Evolutionary conservation across 2,329 filamentous ascomycete species (phyloP).

Genomic region (Claviceps africana): DNA sequence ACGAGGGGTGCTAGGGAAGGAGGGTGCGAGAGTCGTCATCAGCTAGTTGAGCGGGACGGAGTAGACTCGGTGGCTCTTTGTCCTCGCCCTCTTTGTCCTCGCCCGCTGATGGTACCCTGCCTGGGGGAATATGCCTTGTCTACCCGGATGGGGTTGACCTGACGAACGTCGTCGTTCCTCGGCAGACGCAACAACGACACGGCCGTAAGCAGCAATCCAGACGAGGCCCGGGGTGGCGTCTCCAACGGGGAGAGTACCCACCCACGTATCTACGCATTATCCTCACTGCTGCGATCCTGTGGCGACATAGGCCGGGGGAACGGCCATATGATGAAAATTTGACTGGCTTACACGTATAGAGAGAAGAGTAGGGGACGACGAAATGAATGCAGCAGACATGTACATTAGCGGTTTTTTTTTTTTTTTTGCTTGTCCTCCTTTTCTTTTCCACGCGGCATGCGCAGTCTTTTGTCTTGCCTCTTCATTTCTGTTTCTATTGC

Average conservation of each 20-base stretch:
- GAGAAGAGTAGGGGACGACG: background rate
- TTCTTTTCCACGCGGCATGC: too few relatives aligned
- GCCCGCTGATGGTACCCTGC: background rate
- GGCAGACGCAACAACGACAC: background rate
- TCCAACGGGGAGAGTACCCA: background rate
- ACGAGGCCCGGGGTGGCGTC: background rate
- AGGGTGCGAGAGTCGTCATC: constrained; percentile 75
- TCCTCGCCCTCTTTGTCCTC: too few relatives aligned
- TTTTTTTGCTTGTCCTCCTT: background rate
- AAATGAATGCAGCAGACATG: background rate
- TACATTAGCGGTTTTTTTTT: background rate
- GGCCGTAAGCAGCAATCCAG: background rate
- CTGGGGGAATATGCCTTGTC: background rate
- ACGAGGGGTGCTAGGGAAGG: constrained; percentile 83
- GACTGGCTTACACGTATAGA: background rate
- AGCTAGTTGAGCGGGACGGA: constrained; percentile 30
- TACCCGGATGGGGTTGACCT: background rate
- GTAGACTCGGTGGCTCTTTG: background rate
- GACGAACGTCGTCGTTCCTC: background rate
- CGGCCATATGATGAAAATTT: background rate
- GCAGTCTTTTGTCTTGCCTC: too few relatives aligned
- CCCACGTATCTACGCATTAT: background rate
- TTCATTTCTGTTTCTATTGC: too few relatives aligned
- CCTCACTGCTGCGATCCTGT: background rate
- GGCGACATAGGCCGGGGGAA: background rate